These are phyloP conservation scores for Rosa hybrid DNA, from an alignment of 331 rosid genomes.

Conservation along the genomic window DNA sequence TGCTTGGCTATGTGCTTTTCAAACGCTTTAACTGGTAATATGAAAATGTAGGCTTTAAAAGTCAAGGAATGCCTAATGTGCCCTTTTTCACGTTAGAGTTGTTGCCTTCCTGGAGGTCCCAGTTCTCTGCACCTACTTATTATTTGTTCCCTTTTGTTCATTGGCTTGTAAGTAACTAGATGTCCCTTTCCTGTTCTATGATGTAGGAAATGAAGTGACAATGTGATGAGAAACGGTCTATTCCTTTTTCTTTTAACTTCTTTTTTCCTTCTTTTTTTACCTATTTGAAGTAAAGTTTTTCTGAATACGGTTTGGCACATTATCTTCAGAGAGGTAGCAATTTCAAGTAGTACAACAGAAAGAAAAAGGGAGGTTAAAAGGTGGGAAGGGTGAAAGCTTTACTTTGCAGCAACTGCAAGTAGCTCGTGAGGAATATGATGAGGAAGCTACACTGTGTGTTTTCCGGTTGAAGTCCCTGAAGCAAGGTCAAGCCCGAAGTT, in stretches of 20 bases:
- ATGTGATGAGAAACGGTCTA: slow-evolving; percentile 81
- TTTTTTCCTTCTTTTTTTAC: slow-evolving; percentile 7
- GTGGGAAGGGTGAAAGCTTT: slow-evolving; percentile 62
- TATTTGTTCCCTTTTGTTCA: neutral
- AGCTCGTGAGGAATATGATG: slow-evolving; percentile 68
- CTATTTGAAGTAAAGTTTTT: slow-evolving; percentile 15
- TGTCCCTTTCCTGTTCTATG: slow-evolving; percentile 23
- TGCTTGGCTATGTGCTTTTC: too few relatives aligned
- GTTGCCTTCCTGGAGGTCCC: slow-evolving; percentile 2
- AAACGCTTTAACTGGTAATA: too few relatives aligned
- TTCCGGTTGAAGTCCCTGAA: slow-evolving; percentile 82
- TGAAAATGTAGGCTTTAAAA: too few relatives aligned
- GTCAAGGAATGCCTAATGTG: neutral
- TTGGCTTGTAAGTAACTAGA: slow-evolving; percentile 28
- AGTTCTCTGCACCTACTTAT: neutral
- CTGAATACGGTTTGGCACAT: slow-evolving; percentile 43
- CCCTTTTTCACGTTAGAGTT: slow-evolving; percentile 2
- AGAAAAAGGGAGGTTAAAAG: slow-evolving; percentile 78
- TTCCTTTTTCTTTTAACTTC: slow-evolving; percentile 10
- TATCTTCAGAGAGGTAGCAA: slow-evolving; percentile 61
- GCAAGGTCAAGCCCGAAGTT: slow-evolving; percentile 88
- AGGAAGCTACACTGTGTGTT: slow-evolving; percentile 71
- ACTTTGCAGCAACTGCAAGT: slow-evolving; percentile 62
- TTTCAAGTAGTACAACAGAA: slow-evolving; percentile 54
- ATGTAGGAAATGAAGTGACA: slow-evolving; percentile 93